Percentiles rank a stretch among this genome's conserved stretches.
These are phyloP conservation scores for Metarhizium humberi DNA, from an alignment of 2,329 filamentous ascomycete species.

Conservation along the genomic window DNA sequence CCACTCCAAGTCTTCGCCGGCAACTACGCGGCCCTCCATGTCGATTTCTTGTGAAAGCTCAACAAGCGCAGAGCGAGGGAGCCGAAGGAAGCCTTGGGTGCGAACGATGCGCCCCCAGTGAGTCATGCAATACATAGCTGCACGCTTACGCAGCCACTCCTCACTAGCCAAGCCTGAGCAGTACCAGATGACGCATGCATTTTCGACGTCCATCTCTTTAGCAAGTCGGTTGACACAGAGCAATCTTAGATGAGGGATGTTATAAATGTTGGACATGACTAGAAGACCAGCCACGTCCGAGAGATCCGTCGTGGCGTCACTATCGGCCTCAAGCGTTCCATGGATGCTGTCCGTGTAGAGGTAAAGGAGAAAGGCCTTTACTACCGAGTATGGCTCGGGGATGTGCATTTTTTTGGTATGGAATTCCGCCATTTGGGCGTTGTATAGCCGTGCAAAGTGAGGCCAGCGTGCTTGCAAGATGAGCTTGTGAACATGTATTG, in stretches of 20 bases:
- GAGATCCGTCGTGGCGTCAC: conserved; percentile 67
- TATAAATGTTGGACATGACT: conserved; percentile 97
- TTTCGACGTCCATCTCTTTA: conserved; percentile 86
- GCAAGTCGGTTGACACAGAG: conserved; percentile 85
- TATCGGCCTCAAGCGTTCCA: conserved; percentile 35
- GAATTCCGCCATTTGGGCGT: conserved; percentile 92
- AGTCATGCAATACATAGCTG: conserved; percentile 79
- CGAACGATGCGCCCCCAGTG: conserved; percentile 94
- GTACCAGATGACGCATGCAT: conserved; percentile 95
- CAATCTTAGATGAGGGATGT: conserved; percentile 85
- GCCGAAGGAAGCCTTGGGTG: conserved; percentile 73
- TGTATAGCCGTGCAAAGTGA: conserved; percentile 87
- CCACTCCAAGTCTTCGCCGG: conserved; percentile 70
- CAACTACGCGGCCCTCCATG: conserved; percentile 81
- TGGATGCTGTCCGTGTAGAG: conserved; percentile 92
- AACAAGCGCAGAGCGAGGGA: conserved; percentile 72
- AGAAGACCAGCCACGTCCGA: conserved; percentile 87
- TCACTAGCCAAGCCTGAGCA: conserved; percentile 83
- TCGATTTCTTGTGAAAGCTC: conserved; percentile 92
- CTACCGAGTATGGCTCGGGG: conserved; percentile 87
- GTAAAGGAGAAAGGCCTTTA: conserved; percentile 91
- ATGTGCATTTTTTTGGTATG: conserved; percentile 98
- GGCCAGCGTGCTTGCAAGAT: conserved; percentile 95
- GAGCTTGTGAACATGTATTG: conserved; percentile 90
- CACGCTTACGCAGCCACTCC: conserved; percentile 84